Percentiles rank a stretch among this genome's conserved stretches.
phyloP scores from a whole-genome alignment of 192 early-diverging fungal species.

The Coemansia sp. region DNA sequence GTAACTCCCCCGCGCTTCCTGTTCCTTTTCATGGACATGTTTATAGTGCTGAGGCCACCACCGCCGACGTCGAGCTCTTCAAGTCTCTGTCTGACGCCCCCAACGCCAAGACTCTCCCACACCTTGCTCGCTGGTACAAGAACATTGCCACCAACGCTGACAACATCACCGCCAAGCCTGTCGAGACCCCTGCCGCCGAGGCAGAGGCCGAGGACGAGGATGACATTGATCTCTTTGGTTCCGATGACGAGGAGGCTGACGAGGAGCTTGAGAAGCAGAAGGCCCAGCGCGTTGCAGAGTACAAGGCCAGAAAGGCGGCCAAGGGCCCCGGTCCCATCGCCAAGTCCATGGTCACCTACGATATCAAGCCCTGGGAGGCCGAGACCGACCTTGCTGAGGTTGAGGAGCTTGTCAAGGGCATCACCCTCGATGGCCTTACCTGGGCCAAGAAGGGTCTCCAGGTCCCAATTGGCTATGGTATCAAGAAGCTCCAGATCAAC shows the following conservation, averaged over 20 bases:
- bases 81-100: constrained; percentile 73
- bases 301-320: constrained; percentile 85
- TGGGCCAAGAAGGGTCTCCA: constrained; percentile 81
- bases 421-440: constrained; percentile 84
- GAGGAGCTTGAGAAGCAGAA: constrained; percentile 87
- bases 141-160: constrained; percentile 69
- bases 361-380: constrained; percentile 99
- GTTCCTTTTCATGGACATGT: not conserved
- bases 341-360: constrained; percentile 90
- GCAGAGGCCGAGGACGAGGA: constrained; percentile 87
- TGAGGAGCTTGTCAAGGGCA: constrained; percentile 67
- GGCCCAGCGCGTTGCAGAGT: constrained; percentile 86
- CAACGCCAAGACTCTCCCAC: constrained; percentile 72
- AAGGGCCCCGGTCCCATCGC: constrained; percentile 82
- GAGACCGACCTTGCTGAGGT: constrained; percentile 86
- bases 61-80: constrained; percentile 88
- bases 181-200: constrained; percentile 57
- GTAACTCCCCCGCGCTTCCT: too few relatives aligned
- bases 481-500: constrained; percentile 95
- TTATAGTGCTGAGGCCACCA: constrained; percentile 67
- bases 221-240: constrained; percentile 94
- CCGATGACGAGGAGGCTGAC: constrained; percentile 87
- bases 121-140: constrained; percentile 94
- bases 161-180: constrained; percentile 43
- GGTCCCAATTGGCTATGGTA: constrained; percentile 87